Base-by-base conservation (phyloP, 805 yeast genomes). In the Lachancea quebecensis region DNA sequence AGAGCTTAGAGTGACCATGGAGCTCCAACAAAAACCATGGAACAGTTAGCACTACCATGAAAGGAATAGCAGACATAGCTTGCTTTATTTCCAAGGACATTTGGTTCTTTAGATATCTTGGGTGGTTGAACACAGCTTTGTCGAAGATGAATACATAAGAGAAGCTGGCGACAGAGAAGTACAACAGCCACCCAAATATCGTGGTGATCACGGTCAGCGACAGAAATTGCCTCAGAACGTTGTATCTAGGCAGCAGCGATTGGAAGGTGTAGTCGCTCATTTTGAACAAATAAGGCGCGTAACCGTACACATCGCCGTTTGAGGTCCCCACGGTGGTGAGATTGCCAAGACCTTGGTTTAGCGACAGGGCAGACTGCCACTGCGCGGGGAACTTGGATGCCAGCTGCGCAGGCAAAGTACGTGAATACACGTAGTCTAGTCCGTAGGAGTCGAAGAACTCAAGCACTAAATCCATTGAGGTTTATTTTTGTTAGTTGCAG, bases 101-200 rank as follows among this genome's bases (percentile, higher is more conserved):
- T 70, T 93, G 99, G 69, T 93, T 91, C 65, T 93, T 93, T 67
- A 93, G 75, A 66, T 86, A 91, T 64, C 96, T 78, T 48, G 99
- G 99, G 65, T 93, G 99, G 68, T 91, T 87, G 75, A 91, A 88
- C 48, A 88, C 86, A 44, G 81, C 81, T 61, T 82, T 84, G 67
- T 93, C 97, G 62, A 87, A 93, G 18, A 93, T 80, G 54, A 83
- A 79, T 32, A 72, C 54, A 64, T 85, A 93, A 10, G 95, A 81
- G n/a, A 85, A 56, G 12, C 81, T 72, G 2, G 98, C 98, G 42
- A 80, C 82, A 15, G 68, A 54, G 36, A 89, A 70, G 65, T 93
- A 93, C 38, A 91, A 66, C n/a, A 81, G 33, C 85, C 91, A 82
- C 36, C 98, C 99, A 57, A 91, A 90, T 4, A 91, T 46, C 29